Percentiles rank a stretch among this genome's conserved stretches.
phyloP scores from a whole-genome alignment of 2,329 filamentous ascomycete species.

The Claviceps pazoutovae region DNA sequence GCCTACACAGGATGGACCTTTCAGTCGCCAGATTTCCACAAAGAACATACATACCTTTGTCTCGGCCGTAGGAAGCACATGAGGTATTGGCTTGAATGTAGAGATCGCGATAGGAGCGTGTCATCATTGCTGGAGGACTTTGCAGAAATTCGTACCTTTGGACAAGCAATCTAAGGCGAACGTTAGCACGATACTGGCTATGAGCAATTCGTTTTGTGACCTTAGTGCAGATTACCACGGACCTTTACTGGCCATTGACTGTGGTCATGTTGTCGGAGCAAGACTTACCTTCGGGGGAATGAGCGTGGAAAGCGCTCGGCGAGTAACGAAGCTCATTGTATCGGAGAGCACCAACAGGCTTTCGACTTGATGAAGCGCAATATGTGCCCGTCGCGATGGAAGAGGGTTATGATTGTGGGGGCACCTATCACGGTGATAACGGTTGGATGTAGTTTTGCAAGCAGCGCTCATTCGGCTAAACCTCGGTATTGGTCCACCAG shows the following conservation, averaged over 20 bases:
- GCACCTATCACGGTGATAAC: constrained; percentile 13
- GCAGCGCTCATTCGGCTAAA: constrained; percentile 39
- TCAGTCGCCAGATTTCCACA: constrained; percentile 19
- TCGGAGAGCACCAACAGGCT: constrained; percentile 15
- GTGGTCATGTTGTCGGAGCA: not conserved
- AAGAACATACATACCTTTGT: not conserved
- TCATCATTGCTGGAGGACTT: not conserved
- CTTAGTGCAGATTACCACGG: too few relatives aligned
- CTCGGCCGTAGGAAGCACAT: not conserved
- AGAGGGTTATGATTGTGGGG: constrained; percentile 20
- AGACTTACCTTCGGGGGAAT: constrained; percentile 88
- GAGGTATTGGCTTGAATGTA: not conserved
- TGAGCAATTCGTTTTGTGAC: not conserved
- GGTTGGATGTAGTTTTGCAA: constrained; percentile 16
- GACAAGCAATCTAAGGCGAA: constrained; percentile 55
- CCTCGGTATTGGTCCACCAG: constrained; percentile 29
- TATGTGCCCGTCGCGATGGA: constrained; percentile 19
- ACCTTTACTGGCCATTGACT: not conserved
- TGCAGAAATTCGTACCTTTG: constrained; percentile 44
- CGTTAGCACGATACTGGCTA: constrained; percentile 12
- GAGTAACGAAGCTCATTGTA: constrained; percentile 87
- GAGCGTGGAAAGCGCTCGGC: constrained; percentile 90
- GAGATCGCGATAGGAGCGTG: too few relatives aligned
- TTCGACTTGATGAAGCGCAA: constrained; percentile 13
- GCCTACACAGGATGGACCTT: constrained; percentile 41